phyloP scores from a whole-genome alignment of 495 filamentous ascomycete species.

The Penicillium desertorum region DNA sequence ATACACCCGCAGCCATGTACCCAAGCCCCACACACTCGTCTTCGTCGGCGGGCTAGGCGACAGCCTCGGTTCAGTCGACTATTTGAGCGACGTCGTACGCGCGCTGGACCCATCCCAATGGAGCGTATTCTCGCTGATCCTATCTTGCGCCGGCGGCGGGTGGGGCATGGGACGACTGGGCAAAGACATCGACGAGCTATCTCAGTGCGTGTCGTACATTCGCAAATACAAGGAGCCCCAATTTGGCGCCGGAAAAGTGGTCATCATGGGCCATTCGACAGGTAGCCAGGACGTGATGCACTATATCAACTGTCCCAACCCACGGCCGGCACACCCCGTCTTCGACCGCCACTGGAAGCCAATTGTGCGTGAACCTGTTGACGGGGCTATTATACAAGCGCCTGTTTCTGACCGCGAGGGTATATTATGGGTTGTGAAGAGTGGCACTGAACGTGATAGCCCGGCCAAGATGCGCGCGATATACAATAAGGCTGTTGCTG shows the following conservation, averaged over 20 bases:
- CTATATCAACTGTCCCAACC: conserved; percentile 53
- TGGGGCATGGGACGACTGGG: conserved; percentile 67
- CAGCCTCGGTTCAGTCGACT: conserved; percentile 63
- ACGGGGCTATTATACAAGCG: conserved; percentile 83
- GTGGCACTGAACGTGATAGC: conserved; percentile 34
- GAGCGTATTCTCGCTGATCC: conserved; percentile 56
- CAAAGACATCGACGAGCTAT: conserved; percentile 68
- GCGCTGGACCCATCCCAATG: conserved; percentile 56
- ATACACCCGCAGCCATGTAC: conserved; percentile 26
- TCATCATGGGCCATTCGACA: conserved; percentile 72
- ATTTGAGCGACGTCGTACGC: conserved; percentile 45
- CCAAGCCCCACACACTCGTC: conserved; percentile 29
- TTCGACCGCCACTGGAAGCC: conserved; percentile 35
- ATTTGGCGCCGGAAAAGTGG: conserved; percentile 30
- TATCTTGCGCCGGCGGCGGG: conserved; percentile 61
- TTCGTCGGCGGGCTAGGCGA: conserved; percentile 58
- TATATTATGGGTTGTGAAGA: conserved; percentile 42
- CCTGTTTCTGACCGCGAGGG: conserved; percentile 78
- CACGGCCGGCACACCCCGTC: conserved; percentile 31
- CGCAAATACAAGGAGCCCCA: conserved; percentile 31
- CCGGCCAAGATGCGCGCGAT: conserved; percentile 30
- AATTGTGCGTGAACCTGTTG: conserved; percentile 46
- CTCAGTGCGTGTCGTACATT: conserved; percentile 64
- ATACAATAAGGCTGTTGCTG: conserved; percentile 30
- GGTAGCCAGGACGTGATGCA: conserved; percentile 85